Evolutionary conservation across 441 rosid genomes (phyloP).

Genomic region (Pelargonium fulgidum): DNA sequence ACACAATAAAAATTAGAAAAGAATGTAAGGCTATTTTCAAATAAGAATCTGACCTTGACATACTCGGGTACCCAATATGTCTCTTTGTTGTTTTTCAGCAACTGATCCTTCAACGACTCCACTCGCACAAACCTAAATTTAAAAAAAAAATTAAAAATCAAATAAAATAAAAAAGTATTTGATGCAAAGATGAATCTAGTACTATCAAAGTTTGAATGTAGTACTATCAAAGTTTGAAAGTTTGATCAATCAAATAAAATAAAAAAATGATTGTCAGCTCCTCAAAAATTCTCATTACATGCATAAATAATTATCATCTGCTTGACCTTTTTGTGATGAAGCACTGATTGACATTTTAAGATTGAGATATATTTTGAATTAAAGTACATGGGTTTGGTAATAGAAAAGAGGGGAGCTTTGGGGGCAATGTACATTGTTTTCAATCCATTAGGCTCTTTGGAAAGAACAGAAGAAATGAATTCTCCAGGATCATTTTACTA

Average conservation of each 20-base stretch:
- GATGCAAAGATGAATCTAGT: neutral
- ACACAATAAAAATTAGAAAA: neutral
- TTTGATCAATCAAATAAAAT: neutral
- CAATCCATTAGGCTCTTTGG: neutral
- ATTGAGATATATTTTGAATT: neutral
- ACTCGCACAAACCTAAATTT: slow-evolving; percentile 83
- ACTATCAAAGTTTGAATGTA: neutral
- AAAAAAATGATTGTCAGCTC: neutral
- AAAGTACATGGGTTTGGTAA: neutral
- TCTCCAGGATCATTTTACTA: neutral
- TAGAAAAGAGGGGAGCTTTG: too few relatives aligned
- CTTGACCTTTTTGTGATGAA: neutral
- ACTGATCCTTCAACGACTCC: slow-evolving; percentile 67
- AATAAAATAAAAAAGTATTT: neutral
- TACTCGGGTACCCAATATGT: slow-evolving; percentile 98
- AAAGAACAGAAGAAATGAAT: neutral
- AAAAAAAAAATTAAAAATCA: slow-evolving; percentile 13
- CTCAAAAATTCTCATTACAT: neutral
- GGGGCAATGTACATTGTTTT: too few relatives aligned
- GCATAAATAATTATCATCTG: neutral
- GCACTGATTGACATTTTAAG: neutral
- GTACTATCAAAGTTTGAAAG: too few relatives aligned
- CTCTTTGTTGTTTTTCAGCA: slow-evolving; percentile 78
- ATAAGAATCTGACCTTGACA: slow-evolving; percentile 66
- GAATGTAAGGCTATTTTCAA: neutral